Base-by-base conservation (phyloP, 176 grass and related monocot genomes). In the Avena insularis region DNA sequence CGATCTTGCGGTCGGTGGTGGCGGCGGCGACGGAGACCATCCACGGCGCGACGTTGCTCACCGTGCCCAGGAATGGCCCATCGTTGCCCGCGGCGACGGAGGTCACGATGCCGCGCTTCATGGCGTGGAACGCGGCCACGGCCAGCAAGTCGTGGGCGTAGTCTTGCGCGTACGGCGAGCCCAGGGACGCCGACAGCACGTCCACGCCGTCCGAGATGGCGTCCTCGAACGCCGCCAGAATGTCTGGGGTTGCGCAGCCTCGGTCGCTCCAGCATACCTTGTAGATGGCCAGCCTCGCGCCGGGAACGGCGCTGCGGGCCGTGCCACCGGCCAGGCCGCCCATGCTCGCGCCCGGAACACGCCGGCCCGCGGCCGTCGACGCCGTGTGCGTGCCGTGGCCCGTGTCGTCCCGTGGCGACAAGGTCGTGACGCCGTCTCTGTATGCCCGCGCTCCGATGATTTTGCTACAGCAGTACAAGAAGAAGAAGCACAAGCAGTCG, bases 191-290 rank as follows among this genome's bases (percentile, higher is more conserved):
- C 21, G 84, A 86, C 19, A 90, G 23, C 60, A 90, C 12, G 84
- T 90, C 84, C 49, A 86, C 71, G 6, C 88, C 84, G 54, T 90
- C 88, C 12, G 83, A 78, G 58, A 90, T 78, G 25, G 88, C 88
- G 9, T 86, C 78, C 19, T 90, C 83, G 27, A 86, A 71, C 1
- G 59, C 88, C 1, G 88, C 88, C 36, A 86, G 53, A 36, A 90
- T 72, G 79, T 83, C 54, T 0, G 29, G 1, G 51, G 36, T 20
- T 17, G 36, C 20, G 71, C 88, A 90, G 35, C 27, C 36, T 50
- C 11, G 3, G 27, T 43, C 8, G 0, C 2, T 12, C 72, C 71
- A 83, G 63, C 79, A 86, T 4, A 79, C 71, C 38, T 83, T 90
- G 79, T 90, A 90, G 29, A 71, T 43, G 17, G 79, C 88, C 23